A percentile compares a stretch with the other conserved stretches of the same genome.
Evolutionary conservation across 192 early-diverging fungal genomes (phyloP).

Genomic region (Podila verticillata): DNA sequence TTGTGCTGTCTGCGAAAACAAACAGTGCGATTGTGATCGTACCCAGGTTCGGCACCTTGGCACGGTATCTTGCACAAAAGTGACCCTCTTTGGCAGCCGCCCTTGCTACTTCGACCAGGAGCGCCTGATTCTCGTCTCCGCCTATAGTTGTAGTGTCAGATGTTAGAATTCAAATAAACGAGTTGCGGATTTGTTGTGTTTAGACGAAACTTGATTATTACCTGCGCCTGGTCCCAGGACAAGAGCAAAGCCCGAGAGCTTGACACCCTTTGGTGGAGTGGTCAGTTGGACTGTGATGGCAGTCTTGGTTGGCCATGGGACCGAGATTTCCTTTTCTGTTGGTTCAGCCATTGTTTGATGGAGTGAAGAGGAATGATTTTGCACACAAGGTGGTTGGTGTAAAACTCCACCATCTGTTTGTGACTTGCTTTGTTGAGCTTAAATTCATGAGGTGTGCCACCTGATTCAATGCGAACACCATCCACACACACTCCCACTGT

Average conservation of each 20-base stretch:
- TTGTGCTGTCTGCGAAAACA: not conserved
- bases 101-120: slow-evolving; percentile 23
- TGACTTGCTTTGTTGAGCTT: no score
- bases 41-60: slow-evolving; percentile 38
- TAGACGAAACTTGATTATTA: not conserved
- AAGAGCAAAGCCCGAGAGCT: slow-evolving; percentile 34
- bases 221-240: slow-evolving; percentile 45
- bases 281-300: slow-evolving; percentile 40
- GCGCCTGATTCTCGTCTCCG: slow-evolving; percentile 34
- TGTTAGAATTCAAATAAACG: no score
- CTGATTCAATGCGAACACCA: no score
- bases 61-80: slow-evolving; percentile 42
- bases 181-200: not conserved
- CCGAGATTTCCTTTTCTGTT: slow-evolving; percentile 30
- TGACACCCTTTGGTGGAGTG: slow-evolving; percentile 15
- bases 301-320: slow-evolving; percentile 29
- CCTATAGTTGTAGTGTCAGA: not conserved
- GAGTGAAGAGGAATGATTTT: not conserved
- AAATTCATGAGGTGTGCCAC: no score
- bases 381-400: no score
- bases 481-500: not conserved
- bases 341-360: slow-evolving; percentile 25
- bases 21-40: not conserved
- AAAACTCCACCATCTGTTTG: no score
- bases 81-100: slow-evolving; percentile 35